phyloP scores from a whole-genome alignment of 305 asterid species.

The Rubia peregrina region DNA sequence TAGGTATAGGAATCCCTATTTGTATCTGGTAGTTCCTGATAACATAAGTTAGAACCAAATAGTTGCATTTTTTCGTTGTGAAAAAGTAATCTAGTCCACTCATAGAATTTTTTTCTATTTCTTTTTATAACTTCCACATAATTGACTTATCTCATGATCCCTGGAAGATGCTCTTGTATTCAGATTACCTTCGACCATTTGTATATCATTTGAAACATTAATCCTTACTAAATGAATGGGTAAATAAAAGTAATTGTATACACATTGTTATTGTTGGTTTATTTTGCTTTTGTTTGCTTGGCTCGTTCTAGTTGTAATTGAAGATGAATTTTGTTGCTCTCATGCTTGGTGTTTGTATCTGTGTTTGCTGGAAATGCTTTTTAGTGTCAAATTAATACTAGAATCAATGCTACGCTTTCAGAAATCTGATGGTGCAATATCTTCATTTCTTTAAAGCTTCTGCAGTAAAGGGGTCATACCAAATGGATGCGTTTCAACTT shows the following conservation, averaged over 20 bases:
- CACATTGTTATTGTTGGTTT: not conserved
- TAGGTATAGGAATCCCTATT: not conserved
- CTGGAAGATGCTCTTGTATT: not conserved
- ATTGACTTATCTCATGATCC: not conserved
- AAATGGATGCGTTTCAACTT: slow-evolving; percentile 51
- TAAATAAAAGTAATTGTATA: not conserved
- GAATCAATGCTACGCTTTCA: not conserved
- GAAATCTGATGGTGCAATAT: not conserved
- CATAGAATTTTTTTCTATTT: not conserved
- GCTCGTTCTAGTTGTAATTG: not conserved
- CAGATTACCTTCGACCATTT: not conserved
- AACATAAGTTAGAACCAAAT: not conserved
- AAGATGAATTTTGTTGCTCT: not conserved
- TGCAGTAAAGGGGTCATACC: slow-evolving; percentile 18
- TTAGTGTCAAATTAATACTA: not conserved
- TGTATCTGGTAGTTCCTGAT: not conserved
- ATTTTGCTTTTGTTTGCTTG: not conserved
- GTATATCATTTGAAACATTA: not conserved
- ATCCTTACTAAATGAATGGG: not conserved
- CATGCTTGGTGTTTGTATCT: not conserved
- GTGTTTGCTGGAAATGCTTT: not conserved
- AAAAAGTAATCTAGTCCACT: not conserved
- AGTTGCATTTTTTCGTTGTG: not conserved
- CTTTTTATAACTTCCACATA: not conserved
- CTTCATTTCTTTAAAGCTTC: not conserved